Conservation (phyloP, 768 basidiomycete genomes). For the Podaxis sp. region DNA sequence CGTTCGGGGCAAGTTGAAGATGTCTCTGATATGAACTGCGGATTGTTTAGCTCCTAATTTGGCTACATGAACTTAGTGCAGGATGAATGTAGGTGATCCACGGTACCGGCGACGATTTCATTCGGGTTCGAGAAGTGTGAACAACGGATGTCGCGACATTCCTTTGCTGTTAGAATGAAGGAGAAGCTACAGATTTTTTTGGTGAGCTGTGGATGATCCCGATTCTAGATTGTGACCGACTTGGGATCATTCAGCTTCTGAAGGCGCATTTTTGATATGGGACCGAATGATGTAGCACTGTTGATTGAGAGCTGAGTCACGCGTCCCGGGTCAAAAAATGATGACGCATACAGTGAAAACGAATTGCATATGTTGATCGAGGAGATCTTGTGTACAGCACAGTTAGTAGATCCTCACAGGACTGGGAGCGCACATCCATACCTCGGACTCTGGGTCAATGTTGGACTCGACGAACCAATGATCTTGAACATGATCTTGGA, state of each 20-base stretch:
- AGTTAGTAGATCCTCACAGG: background rate
- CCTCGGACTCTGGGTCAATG: conserved; percentile 5
- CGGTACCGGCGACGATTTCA: conserved; percentile 5
- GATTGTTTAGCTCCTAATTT: conserved; percentile 50
- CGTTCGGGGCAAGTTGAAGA: conserved; percentile 37
- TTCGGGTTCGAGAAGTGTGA: background rate
- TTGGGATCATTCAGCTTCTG: conserved; percentile 8
- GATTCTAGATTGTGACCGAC: background rate
- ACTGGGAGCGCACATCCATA: background rate
- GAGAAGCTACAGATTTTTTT: background rate
- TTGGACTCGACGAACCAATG: conserved; percentile 2
- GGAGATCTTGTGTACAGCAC: background rate
- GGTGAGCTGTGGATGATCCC: background rate
- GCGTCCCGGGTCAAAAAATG: background rate
- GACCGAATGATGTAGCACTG: conserved; percentile 14
- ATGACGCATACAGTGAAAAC: background rate
- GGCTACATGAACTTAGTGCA: conserved; percentile 8
- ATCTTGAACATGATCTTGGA: background rate
- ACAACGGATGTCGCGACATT: conserved; percentile 7
- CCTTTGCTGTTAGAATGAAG: background rate
- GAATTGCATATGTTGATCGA: conserved; percentile 9
- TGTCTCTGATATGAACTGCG: conserved; percentile 52
- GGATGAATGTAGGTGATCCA: background rate
- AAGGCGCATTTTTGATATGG: conserved; percentile 9
- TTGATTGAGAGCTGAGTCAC: conserved; percentile 12